Percentiles rank a stretch among this genome's conserved stretches.
Evolutionary conservation across 208 protist species (phyloP).

Genomic region (Trichomonas gallinae): DNA sequence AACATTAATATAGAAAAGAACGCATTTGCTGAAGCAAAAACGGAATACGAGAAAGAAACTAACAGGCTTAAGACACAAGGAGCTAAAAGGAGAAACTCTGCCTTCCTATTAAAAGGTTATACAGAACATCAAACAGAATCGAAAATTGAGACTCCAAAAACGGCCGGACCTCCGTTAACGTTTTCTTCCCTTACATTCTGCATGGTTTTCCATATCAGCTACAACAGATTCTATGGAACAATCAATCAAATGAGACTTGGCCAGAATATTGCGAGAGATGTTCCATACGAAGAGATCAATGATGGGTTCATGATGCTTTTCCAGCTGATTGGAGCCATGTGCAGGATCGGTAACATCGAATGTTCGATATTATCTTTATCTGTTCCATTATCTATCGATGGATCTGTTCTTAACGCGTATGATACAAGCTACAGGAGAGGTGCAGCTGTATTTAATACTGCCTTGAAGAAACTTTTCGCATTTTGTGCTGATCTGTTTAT

Average conservation of each 20-base stretch:
- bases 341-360: background rate
- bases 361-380: background rate
- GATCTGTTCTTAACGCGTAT: background rate
- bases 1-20: background rate
- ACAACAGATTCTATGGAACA: background rate
- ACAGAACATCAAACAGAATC: background rate
- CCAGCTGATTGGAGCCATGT: background rate
- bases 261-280: background rate
- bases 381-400: background rate
- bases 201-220: background rate
- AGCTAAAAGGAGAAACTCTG: background rate
- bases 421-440: background rate
- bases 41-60: background rate
- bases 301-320: background rate
- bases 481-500: background rate
- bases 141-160: background rate
- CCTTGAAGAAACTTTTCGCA: background rate
- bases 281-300: background rate
- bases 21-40: background rate
- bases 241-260: background rate
- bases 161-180: background rate
- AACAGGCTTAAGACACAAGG: background rate
- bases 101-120: background rate
- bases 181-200: background rate
- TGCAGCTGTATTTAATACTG: background rate